These are phyloP conservation scores for Diaporthe citrichinensis DNA, from an alignment of 2,329 filamentous ascomycete species.

Conservation along the genomic window DNA sequence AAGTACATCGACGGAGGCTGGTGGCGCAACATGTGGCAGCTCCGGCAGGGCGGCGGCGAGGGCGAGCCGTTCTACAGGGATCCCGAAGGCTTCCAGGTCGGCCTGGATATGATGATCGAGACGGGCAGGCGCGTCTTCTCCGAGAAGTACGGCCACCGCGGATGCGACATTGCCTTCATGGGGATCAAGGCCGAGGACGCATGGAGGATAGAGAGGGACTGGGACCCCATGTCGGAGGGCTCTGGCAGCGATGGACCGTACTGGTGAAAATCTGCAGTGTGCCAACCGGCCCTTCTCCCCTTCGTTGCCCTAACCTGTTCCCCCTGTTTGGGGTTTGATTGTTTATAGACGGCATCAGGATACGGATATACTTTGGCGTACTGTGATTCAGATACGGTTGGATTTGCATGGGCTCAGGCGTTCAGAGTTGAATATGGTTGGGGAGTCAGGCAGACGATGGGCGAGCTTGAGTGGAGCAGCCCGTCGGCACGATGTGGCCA, in stretches of 20 bases:
- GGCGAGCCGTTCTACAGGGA: conserved; percentile 69
- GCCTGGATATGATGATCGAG: conserved; percentile 61
- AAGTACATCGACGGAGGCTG: conserved; percentile 57
- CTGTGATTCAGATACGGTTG: conserved; percentile 16
- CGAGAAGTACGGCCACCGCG: conserved; percentile 59
- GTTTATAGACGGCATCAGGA: conserved; percentile 19
- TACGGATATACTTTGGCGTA: conserved; percentile 23
- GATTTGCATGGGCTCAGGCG: conserved; percentile 11
- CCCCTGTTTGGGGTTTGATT: conserved; percentile 6
- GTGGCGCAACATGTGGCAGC: conserved; percentile 68
- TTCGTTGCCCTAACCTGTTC: neutral
- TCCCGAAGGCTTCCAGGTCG: conserved; percentile 60
- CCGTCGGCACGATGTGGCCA: neutral
- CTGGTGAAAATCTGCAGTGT: conserved; percentile 37
- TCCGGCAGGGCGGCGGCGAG: conserved; percentile 63
- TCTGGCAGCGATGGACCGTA: conserved; percentile 44
- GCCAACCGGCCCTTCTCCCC: neutral
- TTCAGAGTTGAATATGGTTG: conserved; percentile 8
- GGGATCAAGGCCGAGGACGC: conserved; percentile 53
- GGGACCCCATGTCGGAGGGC: conserved; percentile 47
- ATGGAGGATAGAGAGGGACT: conserved; percentile 56
- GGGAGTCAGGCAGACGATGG: neutral
- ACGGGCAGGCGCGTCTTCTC: conserved; percentile 57
- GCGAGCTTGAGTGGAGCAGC: neutral
- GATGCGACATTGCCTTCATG: conserved; percentile 50